Evolutionary conservation across 2,329 filamentous ascomycete genomes (phyloP).

Genomic region (Aspergillus bombycis): DNA sequence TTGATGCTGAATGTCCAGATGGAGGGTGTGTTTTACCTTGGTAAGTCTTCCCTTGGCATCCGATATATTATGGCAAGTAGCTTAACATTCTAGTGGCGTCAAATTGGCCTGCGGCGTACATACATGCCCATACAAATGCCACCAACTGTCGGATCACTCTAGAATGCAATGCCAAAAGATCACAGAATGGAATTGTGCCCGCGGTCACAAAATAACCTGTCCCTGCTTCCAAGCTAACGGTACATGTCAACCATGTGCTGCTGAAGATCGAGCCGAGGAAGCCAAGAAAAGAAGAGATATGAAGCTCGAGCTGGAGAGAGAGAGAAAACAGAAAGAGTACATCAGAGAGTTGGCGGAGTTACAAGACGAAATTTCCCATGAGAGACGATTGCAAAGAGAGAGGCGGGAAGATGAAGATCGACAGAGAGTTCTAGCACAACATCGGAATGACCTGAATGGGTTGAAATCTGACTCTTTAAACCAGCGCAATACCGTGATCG

Average conservation of each 20-base stretch:
- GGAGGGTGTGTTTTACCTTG: too few species aligned
- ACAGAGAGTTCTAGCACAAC: constrained; percentile 23
- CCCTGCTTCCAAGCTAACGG: constrained; percentile 48
- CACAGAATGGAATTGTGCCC: constrained; percentile 53
- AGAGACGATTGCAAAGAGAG: not conserved
- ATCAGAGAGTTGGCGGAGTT: not conserved
- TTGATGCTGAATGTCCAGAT: too few species aligned
- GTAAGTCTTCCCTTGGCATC: too few species aligned
- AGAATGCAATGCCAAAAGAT: constrained; percentile 52
- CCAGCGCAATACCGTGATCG: not conserved
- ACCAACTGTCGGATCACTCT: constrained; percentile 63
- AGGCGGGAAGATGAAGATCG: constrained; percentile 19
- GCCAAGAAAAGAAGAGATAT: constrained; percentile 55
- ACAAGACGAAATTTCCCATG: not conserved
- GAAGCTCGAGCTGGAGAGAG: constrained; percentile 43
- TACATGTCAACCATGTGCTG: constrained; percentile 56
- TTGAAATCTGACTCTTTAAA: constrained; percentile 6
- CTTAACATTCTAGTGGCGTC: too few species aligned
- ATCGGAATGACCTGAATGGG: constrained; percentile 21
- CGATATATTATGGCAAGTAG: too few species aligned
- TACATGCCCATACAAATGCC: constrained; percentile 63
- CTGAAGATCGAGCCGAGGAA: constrained; percentile 50
- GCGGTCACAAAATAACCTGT: constrained; percentile 54
- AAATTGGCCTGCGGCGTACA: constrained; percentile 63
- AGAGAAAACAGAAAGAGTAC: constrained; percentile 26